A percentile compares a stretch with the other conserved stretches of the same genome.
These are phyloP conservation scores for Passalora sequoiae DNA, from an alignment of 2,329 filamentous ascomycete species.

Conservation along the genomic window DNA sequence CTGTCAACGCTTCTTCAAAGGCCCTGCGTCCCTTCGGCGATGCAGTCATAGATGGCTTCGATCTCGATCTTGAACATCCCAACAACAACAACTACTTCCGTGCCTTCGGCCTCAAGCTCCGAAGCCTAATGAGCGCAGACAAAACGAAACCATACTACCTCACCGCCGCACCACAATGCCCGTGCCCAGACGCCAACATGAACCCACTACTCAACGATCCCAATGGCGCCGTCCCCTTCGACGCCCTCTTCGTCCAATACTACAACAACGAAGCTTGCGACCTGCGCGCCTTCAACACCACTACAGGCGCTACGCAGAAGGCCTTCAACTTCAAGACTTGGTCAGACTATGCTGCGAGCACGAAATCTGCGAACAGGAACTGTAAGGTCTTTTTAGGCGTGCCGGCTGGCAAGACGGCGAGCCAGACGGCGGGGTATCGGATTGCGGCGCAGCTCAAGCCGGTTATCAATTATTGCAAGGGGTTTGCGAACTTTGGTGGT, in stretches of 20 bases:
- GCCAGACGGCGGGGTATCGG: conserved; percentile 31
- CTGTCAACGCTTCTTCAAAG: conserved; percentile 27
- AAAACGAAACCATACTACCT: conserved; percentile 40
- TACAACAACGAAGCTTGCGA: conserved; percentile 46
- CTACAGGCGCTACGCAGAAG: conserved; percentile 46
- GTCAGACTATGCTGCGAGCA: conserved; percentile 40
- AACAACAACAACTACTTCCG: conserved; percentile 54
- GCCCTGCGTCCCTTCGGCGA: conserved; percentile 61
- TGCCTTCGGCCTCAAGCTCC: conserved; percentile 41
- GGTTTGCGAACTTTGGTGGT: conserved; percentile 36
- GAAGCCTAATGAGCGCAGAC: conserved; percentile 28
- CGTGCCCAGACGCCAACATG: conserved; percentile 34
- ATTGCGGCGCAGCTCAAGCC: conserved; percentile 24
- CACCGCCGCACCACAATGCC: conserved; percentile 39
- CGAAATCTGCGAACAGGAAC: conserved; percentile 23
- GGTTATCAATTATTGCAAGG: conserved; percentile 31
- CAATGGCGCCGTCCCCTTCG: conserved; percentile 53
- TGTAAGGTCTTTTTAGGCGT: conserved; percentile 37
- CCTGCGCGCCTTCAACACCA: conserved; percentile 32
- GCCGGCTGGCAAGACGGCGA: conserved; percentile 32
- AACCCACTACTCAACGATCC: conserved; percentile 48
- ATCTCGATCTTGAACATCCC: conserved; percentile 70
- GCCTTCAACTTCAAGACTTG: conserved; percentile 39
- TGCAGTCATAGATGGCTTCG: conserved; percentile 66
- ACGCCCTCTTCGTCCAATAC: conserved; percentile 41